Percentiles rank a stretch among this genome's conserved stretches.
Conservation (phyloP, 2,329 filamentous ascomycete species). For the Aureobasidium vineae region DNA sequence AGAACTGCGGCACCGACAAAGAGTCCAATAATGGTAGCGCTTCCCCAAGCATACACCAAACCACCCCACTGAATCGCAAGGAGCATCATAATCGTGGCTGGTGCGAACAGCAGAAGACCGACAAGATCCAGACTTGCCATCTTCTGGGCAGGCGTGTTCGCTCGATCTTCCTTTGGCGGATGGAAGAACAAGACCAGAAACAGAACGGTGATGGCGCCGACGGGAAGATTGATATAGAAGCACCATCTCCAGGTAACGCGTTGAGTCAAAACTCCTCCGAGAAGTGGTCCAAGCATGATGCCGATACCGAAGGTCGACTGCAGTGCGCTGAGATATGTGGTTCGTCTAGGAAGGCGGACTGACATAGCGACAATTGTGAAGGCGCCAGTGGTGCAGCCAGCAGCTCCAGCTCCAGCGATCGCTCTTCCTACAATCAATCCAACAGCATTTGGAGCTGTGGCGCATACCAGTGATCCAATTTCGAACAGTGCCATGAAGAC, state of each 20-base stretch:
- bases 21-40: conserved; percentile 46
- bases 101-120: not conserved
- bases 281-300: conserved; percentile 45
- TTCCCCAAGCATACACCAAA: conserved; percentile 40
- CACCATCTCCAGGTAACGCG: conserved; percentile 44
- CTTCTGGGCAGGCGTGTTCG: conserved; percentile 34
- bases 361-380: conserved; percentile 48
- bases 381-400: conserved; percentile 39
- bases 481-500: conserved; percentile 50
- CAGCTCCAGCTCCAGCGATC: conserved; percentile 44
- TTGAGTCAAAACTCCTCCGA: conserved; percentile 48
- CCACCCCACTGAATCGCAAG: conserved; percentile 51
- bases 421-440: conserved; percentile 45
- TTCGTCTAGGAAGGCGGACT: conserved; percentile 43
- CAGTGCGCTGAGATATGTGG: conserved; percentile 41
- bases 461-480: conserved; percentile 57
- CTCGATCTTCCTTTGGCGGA: not conserved
- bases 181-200: conserved; percentile 24
- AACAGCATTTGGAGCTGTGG: conserved; percentile 36
- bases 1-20: conserved; percentile 46
- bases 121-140: conserved; percentile 38
- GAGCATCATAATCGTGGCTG: conserved; percentile 40
- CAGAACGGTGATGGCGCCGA: conserved; percentile 36
- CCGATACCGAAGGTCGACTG: conserved; percentile 42
- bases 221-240: conserved; percentile 52